Evolutionary conservation across 805 yeast species (phyloP).

Genomic region (Candida nitratophila): DNA sequence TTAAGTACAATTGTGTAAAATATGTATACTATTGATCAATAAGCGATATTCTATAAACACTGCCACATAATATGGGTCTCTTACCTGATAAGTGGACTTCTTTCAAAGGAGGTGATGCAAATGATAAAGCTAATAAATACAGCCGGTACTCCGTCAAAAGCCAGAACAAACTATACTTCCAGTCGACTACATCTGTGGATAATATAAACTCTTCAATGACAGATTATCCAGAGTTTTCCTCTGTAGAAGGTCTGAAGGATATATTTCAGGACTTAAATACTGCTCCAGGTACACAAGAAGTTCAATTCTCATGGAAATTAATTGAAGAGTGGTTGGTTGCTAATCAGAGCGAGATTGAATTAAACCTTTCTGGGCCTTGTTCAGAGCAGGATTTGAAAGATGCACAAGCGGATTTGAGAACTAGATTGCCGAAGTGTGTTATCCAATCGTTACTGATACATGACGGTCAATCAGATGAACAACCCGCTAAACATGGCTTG

Average conservation of each 20-base stretch:
- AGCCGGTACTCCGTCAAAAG: slow-evolving; percentile 19
- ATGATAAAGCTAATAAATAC: neutral
- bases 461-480: slow-evolving; percentile 82
- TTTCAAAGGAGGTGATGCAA: neutral
- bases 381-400: slow-evolving; percentile 66
- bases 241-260: slow-evolving; percentile 19
- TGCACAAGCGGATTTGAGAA: slow-evolving; percentile 70
- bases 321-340: slow-evolving; percentile 63
- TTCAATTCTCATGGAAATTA: slow-evolving; percentile 74
- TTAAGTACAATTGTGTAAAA: neutral
- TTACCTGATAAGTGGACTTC: neutral
- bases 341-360: neutral
- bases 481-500: slow-evolving; percentile 60
- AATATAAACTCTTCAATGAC: slow-evolving; percentile 10
- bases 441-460: slow-evolving; percentile 65
- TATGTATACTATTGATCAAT: neutral
- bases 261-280: slow-evolving; percentile 25
- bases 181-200: slow-evolving; percentile 5
- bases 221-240: slow-evolving; percentile 20
- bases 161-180: slow-evolving; percentile 31
- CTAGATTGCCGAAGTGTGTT: slow-evolving; percentile 68
- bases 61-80: neutral
- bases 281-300: slow-evolving; percentile 61
- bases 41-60: neutral
- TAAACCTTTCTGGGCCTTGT: slow-evolving; percentile 38